A percentile compares a stretch with the other conserved stretches of the same genome.
These are phyloP conservation scores for Aphanomyces invadans DNA, from an alignment of 352 stramenopile genomes.

Conservation along the genomic window DNA sequence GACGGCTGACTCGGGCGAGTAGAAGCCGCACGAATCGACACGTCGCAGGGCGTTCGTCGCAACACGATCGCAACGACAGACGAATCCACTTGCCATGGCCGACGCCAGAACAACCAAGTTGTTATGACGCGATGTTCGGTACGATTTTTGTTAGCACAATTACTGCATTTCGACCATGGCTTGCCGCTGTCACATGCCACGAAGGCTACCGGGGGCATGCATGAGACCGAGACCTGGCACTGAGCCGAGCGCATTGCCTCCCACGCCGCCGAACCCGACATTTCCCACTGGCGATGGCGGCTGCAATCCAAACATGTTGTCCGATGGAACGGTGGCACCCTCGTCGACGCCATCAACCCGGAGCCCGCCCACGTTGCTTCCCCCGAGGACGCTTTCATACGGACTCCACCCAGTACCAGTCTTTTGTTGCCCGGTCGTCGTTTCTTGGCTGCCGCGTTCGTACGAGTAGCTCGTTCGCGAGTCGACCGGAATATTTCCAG, in stretches of 20 bases:
- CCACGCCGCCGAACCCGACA: background rate
- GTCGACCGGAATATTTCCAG: background rate
- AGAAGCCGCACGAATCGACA: too few relatives aligned
- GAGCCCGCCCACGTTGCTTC: background rate
- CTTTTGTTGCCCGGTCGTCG: background rate
- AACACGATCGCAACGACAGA: too few relatives aligned
- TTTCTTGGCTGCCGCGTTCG: background rate
- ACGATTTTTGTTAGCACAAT: too few relatives aligned
- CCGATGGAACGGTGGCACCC: background rate
- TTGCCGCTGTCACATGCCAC: background rate
- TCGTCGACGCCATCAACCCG: background rate
- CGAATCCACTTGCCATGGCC: too few relatives aligned
- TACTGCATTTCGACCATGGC: too few relatives aligned
- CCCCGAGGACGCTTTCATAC: background rate
- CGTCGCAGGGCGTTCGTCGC: too few relatives aligned
- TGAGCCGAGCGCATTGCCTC: background rate
- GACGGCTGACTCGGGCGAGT: too few relatives aligned
- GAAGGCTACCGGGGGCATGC: background rate
- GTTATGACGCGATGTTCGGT: too few relatives aligned
- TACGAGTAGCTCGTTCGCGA: conserved; percentile 1
- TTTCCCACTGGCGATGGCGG: background rate
- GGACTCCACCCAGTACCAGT: background rate
- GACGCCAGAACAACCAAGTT: too few relatives aligned
- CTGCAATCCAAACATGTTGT: background rate
- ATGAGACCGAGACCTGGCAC: too few relatives aligned